Evolutionary conservation across 2,329 filamentous ascomycete species (phyloP), one percentile per base, ranked within the genome.

Genomic region (Apiospora malaysiana): DNA sequence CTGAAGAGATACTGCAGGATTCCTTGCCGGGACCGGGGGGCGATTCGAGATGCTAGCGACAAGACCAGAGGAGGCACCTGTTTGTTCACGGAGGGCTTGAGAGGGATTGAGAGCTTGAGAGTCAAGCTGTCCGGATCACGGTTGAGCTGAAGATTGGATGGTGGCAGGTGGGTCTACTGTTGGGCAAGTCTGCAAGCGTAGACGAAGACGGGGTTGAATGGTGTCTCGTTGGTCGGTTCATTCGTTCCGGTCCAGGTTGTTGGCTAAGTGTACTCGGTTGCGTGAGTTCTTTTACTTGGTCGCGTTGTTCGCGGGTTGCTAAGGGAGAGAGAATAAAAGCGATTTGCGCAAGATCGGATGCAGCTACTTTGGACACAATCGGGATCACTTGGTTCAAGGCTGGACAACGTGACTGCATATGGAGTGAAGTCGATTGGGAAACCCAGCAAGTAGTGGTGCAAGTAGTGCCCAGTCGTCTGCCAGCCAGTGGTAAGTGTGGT

Each of bases 111-210:
- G 56, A 63, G 56, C 56, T 40, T 40, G 56, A 40, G 56, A 63
- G 56, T 63, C 56, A 63, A 63, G 56, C 56, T 63, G 56, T 63
- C 56, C 56, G 56, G 56, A 63, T 63, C 56, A 32, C 56, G 56
- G 27, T 63, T 32, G 56, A 63, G 56, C 56, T 63, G 56, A 63
- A 63, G 56, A 63, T 63, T 63, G 56, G 56, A 63, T 63, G 56
- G 56, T 63, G 32, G 56, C 37, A 63, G 56, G 56, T 63, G 56
- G 56, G 56, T 63, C 56, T 40, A 21, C 14, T 40, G 32, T 63
- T 63, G 56, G 56, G 56, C 56, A 63, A n/a, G 56, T 37, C 56
- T 63, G 56, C 56, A 63, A 40, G 56, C 56, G 56, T 40, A 63
- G 56, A n/a, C 9, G 25, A 32, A 32, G 47, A 49, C n/a, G 51